phyloP scores from a whole-genome alignment of 2,329 filamentous ascomycete species.

The Pseudogymnoascus sp. region DNA sequence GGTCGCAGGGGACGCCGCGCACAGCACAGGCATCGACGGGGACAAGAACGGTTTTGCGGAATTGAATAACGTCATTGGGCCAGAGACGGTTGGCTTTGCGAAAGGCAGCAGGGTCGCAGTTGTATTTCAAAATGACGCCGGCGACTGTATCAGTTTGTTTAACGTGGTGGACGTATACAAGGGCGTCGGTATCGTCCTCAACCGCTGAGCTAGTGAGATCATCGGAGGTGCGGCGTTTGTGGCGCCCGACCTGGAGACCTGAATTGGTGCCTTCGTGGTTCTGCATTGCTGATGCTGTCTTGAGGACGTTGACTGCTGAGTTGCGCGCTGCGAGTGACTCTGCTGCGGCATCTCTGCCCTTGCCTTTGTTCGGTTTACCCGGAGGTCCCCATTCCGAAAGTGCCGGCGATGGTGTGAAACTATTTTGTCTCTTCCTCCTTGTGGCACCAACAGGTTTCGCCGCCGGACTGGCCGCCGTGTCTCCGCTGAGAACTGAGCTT shows the following conservation, averaged over 20 bases:
- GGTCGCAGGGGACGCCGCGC: constrained; percentile 63
- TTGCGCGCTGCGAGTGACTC: constrained; percentile 48
- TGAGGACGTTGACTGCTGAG: constrained; percentile 46
- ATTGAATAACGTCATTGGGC: constrained; percentile 86
- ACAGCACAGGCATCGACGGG: constrained; percentile 85
- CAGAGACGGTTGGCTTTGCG: constrained; percentile 87
- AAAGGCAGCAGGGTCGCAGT: constrained; percentile 74
- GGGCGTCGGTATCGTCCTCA: constrained; percentile 61
- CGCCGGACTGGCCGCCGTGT: constrained; percentile 14
- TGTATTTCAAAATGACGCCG: constrained; percentile 82
- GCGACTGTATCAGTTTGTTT: constrained; percentile 78
- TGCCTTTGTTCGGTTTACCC: not conserved
- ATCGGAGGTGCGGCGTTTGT: constrained; percentile 23
- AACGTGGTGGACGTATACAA: constrained; percentile 88
- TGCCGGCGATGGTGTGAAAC: not conserved
- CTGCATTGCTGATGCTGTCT: constrained; percentile 52
- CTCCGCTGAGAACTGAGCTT: constrained; percentile 27
- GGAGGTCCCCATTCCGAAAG: constrained; percentile 5
- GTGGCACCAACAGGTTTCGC: constrained; percentile 11
- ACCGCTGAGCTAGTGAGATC: constrained; percentile 25
- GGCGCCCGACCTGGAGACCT: constrained; percentile 44
- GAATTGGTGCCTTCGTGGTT: constrained; percentile 53
- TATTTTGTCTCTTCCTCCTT: constrained; percentile 9
- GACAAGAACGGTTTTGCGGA: constrained; percentile 69
- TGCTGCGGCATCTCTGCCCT: constrained; percentile 35